Conservation (phyloP, 257 asterid species). For the Forsythia viridissima region DNA sequence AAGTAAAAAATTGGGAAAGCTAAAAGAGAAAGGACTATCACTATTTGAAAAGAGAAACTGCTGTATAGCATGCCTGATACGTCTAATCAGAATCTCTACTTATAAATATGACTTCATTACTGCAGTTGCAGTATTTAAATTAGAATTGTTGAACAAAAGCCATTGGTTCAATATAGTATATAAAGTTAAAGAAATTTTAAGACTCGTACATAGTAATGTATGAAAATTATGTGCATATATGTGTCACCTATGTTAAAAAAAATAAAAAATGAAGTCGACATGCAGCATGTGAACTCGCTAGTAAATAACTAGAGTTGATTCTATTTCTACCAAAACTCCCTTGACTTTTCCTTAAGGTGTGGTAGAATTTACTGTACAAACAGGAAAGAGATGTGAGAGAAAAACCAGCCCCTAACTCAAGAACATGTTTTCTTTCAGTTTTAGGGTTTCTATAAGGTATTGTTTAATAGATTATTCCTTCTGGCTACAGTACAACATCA, state of each 20-base stretch:
- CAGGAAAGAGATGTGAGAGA: conserved; percentile 6
- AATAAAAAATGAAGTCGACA: too few relatives aligned
- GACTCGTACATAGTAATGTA: too few relatives aligned
- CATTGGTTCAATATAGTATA: background rate
- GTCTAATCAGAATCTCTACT: conserved; percentile 47
- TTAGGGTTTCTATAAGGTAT: conserved; percentile 37
- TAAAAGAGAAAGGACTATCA: background rate
- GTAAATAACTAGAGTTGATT: too few relatives aligned
- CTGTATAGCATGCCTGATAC: conserved; percentile 36
- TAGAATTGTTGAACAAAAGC: too few relatives aligned
- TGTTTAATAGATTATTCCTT: background rate
- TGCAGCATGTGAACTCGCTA: too few relatives aligned
- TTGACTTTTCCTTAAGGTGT: conserved; percentile 30
- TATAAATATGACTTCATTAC: conserved; percentile 13
- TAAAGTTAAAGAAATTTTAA: background rate
- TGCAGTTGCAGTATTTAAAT: too few relatives aligned
- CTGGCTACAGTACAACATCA: background rate
- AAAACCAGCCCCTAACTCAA: background rate
- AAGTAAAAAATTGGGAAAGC: background rate
- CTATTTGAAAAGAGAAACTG: conserved; percentile 19
- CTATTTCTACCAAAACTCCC: background rate
- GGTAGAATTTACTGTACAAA: conserved; percentile 26
- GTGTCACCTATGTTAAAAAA: too few relatives aligned
- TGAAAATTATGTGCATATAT: too few relatives aligned
- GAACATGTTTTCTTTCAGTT: background rate